Base-by-base conservation (phyloP, 345 rosid species). In the Lumnitzera littorea region DNA sequence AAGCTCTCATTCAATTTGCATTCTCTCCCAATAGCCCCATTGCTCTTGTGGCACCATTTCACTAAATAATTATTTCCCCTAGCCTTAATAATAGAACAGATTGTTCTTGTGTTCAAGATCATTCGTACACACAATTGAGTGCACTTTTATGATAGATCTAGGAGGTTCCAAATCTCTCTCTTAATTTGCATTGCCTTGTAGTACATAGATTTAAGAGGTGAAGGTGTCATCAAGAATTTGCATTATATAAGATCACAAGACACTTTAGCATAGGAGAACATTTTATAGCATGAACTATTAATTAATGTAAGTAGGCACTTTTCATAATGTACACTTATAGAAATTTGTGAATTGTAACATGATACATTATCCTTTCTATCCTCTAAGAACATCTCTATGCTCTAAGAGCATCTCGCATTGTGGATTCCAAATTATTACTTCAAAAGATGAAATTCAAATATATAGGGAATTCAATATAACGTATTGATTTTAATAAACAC, bases 111-210 rank as follows among this genome's bases (percentile, higher is more conserved):
- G 79, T 70, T 83, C 79, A 52, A 85, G 77, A 63, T 78, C 79
- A 64, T 94, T 97, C 77, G 86, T 90, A 70, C 97, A 88, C n/a
- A 94, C 95, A 76, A 94, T 90, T 3, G 97, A 89, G 2, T 88
- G 80, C 53, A 90, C 97, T 71, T 94, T 97, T 81, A 79, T 76
- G 54, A 94, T 83, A 0, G 99, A 90, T 78, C 95, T 84, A 0
- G 99, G 97, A 16, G 95, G 86, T 76, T 94, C 99, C 14, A 94
- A 72, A 65, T 94, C 99, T 67, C 90, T 91, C 58, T 80, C 96
- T 61, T 78, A 83, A 27, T 90, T 70, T 0, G 89, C 77, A 56
- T 90, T 94, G 25, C 99, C 99, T 4, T 88, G 86, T 48, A 94
- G 83, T 74, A 84, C 87, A 74, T 94, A 96, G 85, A 94, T 88